Percentiles rank a stretch among this genome's conserved stretches.
phyloP scores from a whole-genome alignment of 768 basidiomycete genomes.

The Suillus americanus region DNA sequence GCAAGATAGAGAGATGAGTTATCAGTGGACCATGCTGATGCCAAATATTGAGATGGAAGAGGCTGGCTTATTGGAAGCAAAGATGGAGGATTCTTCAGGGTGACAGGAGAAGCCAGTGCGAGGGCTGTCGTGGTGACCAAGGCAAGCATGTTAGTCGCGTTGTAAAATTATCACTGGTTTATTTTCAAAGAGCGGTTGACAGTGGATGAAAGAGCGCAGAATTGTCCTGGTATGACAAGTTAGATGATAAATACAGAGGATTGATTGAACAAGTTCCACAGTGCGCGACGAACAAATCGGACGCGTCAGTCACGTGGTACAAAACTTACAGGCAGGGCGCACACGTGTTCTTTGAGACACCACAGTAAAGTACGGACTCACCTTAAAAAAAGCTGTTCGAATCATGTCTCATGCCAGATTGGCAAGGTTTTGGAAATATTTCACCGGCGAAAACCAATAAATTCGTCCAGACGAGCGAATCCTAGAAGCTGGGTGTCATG shows the following conservation, averaged over 20 bases:
- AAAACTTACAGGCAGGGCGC: too few species aligned
- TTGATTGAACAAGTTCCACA: neutral
- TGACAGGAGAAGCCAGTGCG: slow-evolving; percentile 40
- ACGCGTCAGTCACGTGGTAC: neutral
- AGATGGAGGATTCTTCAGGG: slow-evolving; percentile 40
- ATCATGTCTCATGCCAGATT: too few species aligned
- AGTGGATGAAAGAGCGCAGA: neutral
- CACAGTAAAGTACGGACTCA: too few species aligned
- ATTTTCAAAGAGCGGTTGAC: neutral
- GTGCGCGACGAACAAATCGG: neutral
- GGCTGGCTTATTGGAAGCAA: slow-evolving; percentile 34
- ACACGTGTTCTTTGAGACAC: too few species aligned
- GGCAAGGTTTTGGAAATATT: too few species aligned
- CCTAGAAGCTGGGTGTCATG: too few species aligned
- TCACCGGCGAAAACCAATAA: too few species aligned
- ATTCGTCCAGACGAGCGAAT: too few species aligned
- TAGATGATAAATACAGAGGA: neutral
- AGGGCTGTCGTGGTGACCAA: slow-evolving; percentile 45
- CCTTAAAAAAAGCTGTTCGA: too few species aligned
- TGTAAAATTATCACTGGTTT: neutral
- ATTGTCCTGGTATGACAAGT: too few species aligned
- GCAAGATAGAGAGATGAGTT: slow-evolving; percentile 55
- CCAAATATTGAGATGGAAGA: slow-evolving; percentile 18
- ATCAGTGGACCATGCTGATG: slow-evolving; percentile 58
- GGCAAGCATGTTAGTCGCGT: slow-evolving; percentile 43